These are phyloP conservation scores for Salix caprea DNA, from an alignment of 345 rosid genomes.

Conservation along the genomic window DNA sequence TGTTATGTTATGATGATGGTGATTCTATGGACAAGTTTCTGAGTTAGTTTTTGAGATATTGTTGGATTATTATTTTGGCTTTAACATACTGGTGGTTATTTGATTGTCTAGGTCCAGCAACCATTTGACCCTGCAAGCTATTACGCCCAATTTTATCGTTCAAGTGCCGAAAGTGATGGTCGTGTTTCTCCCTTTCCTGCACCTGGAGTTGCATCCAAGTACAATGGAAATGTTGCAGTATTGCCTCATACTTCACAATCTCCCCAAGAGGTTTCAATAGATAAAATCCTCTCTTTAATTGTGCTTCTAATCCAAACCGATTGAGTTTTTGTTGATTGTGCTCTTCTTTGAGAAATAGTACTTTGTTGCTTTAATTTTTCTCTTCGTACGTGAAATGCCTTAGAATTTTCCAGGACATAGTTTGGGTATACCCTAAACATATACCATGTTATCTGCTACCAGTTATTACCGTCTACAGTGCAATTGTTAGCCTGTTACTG, in stretches of 20 bases:
- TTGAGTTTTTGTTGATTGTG: neutral
- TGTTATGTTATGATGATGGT: neutral
- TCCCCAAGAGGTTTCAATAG: constrained; percentile 69
- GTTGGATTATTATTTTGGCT: constrained; percentile 2
- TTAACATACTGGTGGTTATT: constrained; percentile 16
- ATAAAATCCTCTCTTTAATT: constrained; percentile 4
- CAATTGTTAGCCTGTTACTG: neutral
- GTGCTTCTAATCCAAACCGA: neutral
- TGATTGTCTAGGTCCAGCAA: constrained; percentile 55
- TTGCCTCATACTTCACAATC: constrained; percentile 73
- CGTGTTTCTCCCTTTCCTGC: constrained; percentile 76
- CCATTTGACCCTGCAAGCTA: constrained; percentile 76
- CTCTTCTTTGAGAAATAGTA: neutral
- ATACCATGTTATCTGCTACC: neutral
- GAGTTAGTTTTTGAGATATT: neutral
- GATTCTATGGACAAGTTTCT: neutral
- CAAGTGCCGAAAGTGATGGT: constrained; percentile 66
- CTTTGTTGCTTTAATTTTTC: neutral
- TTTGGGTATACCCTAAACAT: neutral
- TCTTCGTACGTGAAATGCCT: constrained; percentile 6
- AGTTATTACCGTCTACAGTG: neutral
- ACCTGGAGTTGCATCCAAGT: constrained; percentile 67
- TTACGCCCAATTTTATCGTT: constrained; percentile 72
- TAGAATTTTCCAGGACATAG: neutral
- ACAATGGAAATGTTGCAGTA: constrained; percentile 66